phyloP scores from a whole-genome alignment of 768 basidiomycete species.

The Rhodotorula sphaerocarpa region DNA sequence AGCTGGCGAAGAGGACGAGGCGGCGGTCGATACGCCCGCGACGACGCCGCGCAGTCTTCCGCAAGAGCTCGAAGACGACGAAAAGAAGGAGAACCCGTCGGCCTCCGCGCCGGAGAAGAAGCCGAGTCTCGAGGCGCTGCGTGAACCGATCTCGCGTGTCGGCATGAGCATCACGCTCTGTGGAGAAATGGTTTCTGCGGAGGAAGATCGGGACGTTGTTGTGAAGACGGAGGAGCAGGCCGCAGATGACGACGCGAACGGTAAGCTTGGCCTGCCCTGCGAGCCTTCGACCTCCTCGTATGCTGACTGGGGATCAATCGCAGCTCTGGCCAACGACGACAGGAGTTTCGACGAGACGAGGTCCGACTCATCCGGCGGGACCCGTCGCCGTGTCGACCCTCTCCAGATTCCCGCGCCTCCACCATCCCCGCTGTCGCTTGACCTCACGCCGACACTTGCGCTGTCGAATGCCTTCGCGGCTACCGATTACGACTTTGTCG shows the following conservation, averaged over 20 bases:
- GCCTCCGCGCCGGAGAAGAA: neutral
- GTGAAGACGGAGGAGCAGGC: neutral
- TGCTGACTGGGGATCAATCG: no score
- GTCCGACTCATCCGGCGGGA: no score
- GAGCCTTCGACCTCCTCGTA: no score
- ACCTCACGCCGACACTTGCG: slow-evolving; percentile 17
- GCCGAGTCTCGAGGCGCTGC: slow-evolving; percentile 11
- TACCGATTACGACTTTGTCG: slow-evolving; percentile 32
- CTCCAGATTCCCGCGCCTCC: slow-evolving; percentile 9
- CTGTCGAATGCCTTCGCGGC: slow-evolving; percentile 14
- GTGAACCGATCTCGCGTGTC: slow-evolving; percentile 18
- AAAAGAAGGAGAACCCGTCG: neutral
- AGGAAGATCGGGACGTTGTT: slow-evolving; percentile 7
- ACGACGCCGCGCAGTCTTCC: slow-evolving; percentile 35
- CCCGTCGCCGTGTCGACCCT: neutral
- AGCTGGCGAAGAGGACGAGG: neutral
- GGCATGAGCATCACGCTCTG: slow-evolving; percentile 34
- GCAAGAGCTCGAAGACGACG: slow-evolving; percentile 8
- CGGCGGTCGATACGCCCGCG: slow-evolving; percentile 28
- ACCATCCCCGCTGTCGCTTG: slow-evolving; percentile 31
- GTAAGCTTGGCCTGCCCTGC: neutral
- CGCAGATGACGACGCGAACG: neutral
- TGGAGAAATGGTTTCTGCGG: slow-evolving; percentile 4
- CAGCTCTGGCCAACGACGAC: no score
- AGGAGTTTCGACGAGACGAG: no score